Evolutionary conservation across 2,329 filamentous ascomycete species (phyloP), one percentile per base, ranked within the genome.

Genomic region (Ophiosphaerella herpotricha): DNA sequence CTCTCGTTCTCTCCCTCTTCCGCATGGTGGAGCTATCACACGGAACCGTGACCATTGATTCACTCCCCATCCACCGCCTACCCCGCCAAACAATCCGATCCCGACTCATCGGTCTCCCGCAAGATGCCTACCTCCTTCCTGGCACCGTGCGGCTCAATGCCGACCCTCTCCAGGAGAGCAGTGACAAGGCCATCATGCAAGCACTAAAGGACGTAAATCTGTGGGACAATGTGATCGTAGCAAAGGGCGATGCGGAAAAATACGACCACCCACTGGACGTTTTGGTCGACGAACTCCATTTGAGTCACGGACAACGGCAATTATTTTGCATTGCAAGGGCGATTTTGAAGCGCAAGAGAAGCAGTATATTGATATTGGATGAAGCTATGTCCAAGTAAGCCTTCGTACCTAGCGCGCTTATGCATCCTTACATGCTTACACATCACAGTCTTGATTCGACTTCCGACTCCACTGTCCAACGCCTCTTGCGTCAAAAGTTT

Each of bases 291-390:
- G 66, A 69, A 43, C 50, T 68, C 9, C 64, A 70, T 39, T 65
- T 71, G 39, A 64, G 60, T 12, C 61, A 68, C 18, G 86, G 86
- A 0, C 85, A 88, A 65, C 79, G 79, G 38, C 85, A 88, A 60
- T 75, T 88, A 0, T 85, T 89, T 57, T 84, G 80, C 54, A 76
- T 89, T 1, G 85, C 82, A 0, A 71, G 85, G 0, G 85, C 83
- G 0, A 75, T 87, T 14, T 66, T 88, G 7, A 53, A 63, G 18
- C 52, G 43, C n/a, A 60, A 65, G 33, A 62, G 57, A 26, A 55
- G 64, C 0, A 62, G 54, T 5, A 44, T 72, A 2, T 43, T 72
- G 7, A 58, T 72, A 9, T 50, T 72, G 11, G 70, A 72, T 35
- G 70, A 72, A 43, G 67, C 70, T 14, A 72, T 68, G 2, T 67